A percentile compares a stretch with the other conserved stretches of the same genome.
Conservation (phyloP, 2,329 filamentous ascomycete genomes). For the Catunica adiposa region DNA sequence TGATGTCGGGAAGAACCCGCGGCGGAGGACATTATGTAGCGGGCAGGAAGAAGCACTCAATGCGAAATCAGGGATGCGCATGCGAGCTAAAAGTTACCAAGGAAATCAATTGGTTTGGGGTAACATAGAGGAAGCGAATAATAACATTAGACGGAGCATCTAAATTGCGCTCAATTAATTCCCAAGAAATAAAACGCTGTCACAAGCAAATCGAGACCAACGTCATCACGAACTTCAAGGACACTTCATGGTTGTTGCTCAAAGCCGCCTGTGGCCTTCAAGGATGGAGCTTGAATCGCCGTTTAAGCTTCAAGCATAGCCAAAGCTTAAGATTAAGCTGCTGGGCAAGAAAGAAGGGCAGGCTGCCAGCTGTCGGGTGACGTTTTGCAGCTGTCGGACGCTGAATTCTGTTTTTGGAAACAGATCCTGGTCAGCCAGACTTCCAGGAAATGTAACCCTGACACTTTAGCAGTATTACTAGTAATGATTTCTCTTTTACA, state of each 20-base stretch:
- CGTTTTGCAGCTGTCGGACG: background rate
- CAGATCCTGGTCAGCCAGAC: too few species aligned
- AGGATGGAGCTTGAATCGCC: constrained; percentile 3
- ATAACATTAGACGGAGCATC: too few species aligned
- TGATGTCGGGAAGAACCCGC: constrained; percentile 13
- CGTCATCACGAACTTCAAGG: constrained; percentile 16
- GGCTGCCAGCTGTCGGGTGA: background rate
- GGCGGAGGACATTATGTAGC: constrained; percentile 13
- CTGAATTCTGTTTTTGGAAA: too few species aligned
- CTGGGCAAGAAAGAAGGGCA: too few species aligned
- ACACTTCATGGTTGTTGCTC: background rate
- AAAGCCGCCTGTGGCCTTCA: background rate
- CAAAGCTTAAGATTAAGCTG: background rate
- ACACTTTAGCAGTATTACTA: too few species aligned
- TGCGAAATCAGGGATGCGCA: constrained; percentile 15
- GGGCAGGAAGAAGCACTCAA: constrained; percentile 8
- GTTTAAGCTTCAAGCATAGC: background rate
- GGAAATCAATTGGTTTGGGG: background rate
- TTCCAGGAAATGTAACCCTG: too few species aligned
- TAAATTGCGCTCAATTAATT: background rate
- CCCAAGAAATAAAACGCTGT: constrained; percentile 17
- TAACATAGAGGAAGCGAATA: too few species aligned
- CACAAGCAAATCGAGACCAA: too few species aligned
- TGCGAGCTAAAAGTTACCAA: background rate
- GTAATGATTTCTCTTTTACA: too few species aligned